Evolutionary conservation across 2,329 filamentous ascomycete species (phyloP), one percentile per base, ranked within the genome.

Genomic region (Microascus cirrosus): DNA sequence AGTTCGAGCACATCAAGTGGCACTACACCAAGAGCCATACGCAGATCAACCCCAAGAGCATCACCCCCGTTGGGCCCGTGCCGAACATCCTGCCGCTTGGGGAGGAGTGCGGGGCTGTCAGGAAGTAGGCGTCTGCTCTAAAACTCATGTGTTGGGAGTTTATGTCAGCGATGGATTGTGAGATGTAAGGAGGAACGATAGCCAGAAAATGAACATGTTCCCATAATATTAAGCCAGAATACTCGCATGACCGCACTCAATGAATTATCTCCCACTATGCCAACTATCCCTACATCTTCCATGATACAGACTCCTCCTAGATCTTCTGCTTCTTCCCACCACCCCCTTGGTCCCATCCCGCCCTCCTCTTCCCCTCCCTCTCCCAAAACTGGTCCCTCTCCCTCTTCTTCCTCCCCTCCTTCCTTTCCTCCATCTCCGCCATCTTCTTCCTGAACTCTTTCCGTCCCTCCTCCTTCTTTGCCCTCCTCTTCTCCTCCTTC

Each of bases 1-100:
- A 96, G 71, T 96, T 95, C 70, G 83, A 95, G 70, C 94, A 99
- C 74, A 97, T 97, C 76, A 96, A 95, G 82, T 87, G 77, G 70
- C 83, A 86, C 69, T 83, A 82, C 69, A 83, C 81, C 60, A 74
- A 77, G 64, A 83, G 79, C 63, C 81, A 84, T 65, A 77, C 76
- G 11, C 79, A 87, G 73, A 86, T 87, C 68, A 87, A 87, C 71
- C 84, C 83, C 18, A 71, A 76, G 55, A 75, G 78, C 45, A 95
- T 99, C 67, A 93, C 90, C 25, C 92, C 93, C 1, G 68, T 95
- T 18, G 93, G 93, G 0, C 93, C 94, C 5, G 65, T 90, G 66
- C 92, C 92, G 45, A 81, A 95, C 73, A 87, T 99, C 61, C 66
- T 96, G 72, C 82, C 81, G 4, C 74, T 88, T 65, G 87, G 87